Base-by-base conservation (phyloP, 257 asterid species). In the Eustoma russellianum region DNA sequence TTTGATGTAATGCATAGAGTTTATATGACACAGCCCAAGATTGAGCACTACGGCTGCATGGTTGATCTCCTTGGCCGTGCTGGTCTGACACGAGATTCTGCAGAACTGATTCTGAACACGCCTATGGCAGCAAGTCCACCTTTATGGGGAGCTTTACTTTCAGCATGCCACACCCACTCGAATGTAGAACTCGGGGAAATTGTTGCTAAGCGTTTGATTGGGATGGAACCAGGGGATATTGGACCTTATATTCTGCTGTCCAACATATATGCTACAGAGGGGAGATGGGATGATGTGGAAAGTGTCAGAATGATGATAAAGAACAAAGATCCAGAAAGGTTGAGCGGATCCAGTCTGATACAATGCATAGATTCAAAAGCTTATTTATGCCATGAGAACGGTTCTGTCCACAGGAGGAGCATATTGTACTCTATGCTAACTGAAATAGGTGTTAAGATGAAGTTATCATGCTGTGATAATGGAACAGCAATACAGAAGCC, bases 1-100 rank as follows among this genome's bases (percentile, higher is more conserved):
- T 74, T 74, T 33, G 60, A 63, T 46, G 15, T 63, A 12, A 74
- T 74, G 80, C 56, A 50, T n/a, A 63, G 64, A 62, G 64, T 55
- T 46, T 67, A 63, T 51, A 45, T 35, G 4, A 63, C 70, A 50
- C 66, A 60, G 33, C 80, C 76, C 16, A 70, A 60, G 19, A 69
- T 63, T 56, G 74, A 74, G 54, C 80, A 74, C 55, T 70, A 67
- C 7, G 77, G 80, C 9, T 74, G 80, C 62, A 60, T 70, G 80
- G 60, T 70, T 59, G 71, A 66, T 66, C 71, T 74, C 43, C 69
- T 74, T 16, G 60, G 74, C 1, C 55, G 60, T 18, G 64, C 70
- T 57, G 72, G 79, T 28, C 65, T 73, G 57, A 48, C 50, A 51
- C 46, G 57, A 53, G 75, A 73, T 53, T 60, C 66, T 48, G 63